Evolutionary conservation across 176 grass and related monocot species (phyloP).

Genomic region (Tillandsia leiboldiana): DNA sequence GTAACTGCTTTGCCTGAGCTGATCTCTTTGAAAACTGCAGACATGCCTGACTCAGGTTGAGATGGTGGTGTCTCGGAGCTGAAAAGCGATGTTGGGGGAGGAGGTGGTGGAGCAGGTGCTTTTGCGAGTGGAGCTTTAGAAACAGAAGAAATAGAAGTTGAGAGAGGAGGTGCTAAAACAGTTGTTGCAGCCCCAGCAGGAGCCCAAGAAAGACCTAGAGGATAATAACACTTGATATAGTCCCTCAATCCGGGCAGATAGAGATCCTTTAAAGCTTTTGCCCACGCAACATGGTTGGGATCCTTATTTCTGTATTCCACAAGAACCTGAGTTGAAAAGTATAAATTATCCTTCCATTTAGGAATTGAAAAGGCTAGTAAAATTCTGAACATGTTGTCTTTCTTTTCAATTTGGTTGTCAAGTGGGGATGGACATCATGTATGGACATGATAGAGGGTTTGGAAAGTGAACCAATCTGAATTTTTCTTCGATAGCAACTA

Average conservation of each 20-base stretch:
- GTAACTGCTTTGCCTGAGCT: slow-evolving; percentile 61
- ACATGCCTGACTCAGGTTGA: slow-evolving; percentile 76
- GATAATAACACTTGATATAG: slow-evolving; percentile 89
- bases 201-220: slow-evolving; percentile 74
- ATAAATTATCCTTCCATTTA: slow-evolving; percentile 1
- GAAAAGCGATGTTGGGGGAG: slow-evolving; percentile 54
- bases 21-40: slow-evolving; percentile 90
- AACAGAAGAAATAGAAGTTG: slow-evolving; percentile 39
- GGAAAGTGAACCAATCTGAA: background rate
- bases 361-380: background rate
- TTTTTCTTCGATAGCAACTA: background rate
- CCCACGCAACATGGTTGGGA: slow-evolving; percentile 85
- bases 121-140: slow-evolving; percentile 42
- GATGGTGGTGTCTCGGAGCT: slow-evolving; percentile 38
- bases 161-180: background rate
- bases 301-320: slow-evolving; percentile 93
- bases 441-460: background rate
- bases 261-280: slow-evolving; percentile 91
- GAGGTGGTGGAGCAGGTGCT: slow-evolving; percentile 49
- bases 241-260: slow-evolving; percentile 71
- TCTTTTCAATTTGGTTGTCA: background rate
- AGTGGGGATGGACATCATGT: background rate
- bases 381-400: background rate
- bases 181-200: slow-evolving; percentile 21
- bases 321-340: slow-evolving; percentile 49